phyloP scores from a whole-genome alignment of 169 alveolate species.

The Ichthyophthirius multifiliis region DNA sequence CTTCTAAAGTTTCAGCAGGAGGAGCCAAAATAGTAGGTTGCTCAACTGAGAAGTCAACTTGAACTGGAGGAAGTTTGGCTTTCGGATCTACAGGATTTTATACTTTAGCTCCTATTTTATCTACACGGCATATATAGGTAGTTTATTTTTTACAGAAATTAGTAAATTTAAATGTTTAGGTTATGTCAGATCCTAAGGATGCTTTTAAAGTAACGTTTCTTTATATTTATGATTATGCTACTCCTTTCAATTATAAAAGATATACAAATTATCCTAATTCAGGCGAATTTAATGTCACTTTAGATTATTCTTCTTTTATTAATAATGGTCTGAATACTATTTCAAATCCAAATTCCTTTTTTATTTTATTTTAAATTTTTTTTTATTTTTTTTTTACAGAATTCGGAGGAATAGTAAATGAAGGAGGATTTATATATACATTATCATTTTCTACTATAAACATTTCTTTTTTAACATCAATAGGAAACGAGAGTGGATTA shows the following conservation, averaged over 20 bases:
- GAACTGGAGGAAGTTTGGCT: constrained; percentile 40
- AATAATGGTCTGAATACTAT: constrained; percentile 80
- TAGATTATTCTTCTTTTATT: constrained; percentile 68
- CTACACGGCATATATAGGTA: constrained; percentile 68
- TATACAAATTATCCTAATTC: constrained; percentile 77
- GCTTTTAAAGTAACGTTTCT: constrained; percentile 74
- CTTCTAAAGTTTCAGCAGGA: constrained; percentile 73
- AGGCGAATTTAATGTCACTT: constrained; percentile 64
- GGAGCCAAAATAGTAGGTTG: constrained; percentile 62
- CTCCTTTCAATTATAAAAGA: constrained; percentile 72
- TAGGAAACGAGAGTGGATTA: constrained; percentile 77
- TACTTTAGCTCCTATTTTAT: constrained; percentile 59
- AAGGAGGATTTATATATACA: constrained; percentile 69
- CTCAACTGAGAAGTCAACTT: constrained; percentile 66
- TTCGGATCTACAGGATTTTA: constrained; percentile 59
- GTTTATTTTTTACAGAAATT: constrained; percentile 83
- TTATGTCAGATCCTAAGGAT: constrained; percentile 83
- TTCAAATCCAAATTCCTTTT: constrained; percentile 67
- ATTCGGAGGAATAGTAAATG: constrained; percentile 74
- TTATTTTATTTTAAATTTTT: neutral
- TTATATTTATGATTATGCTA: constrained; percentile 65
- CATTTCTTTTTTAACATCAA: constrained; percentile 64
- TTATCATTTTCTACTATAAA: constrained; percentile 66
- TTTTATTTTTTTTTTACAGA: constrained; percentile 54
- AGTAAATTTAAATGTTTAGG: constrained; percentile 76